Conservation (phyloP, 2,329 filamentous ascomycete species). For the Phyllosticta ampelicida region DNA sequence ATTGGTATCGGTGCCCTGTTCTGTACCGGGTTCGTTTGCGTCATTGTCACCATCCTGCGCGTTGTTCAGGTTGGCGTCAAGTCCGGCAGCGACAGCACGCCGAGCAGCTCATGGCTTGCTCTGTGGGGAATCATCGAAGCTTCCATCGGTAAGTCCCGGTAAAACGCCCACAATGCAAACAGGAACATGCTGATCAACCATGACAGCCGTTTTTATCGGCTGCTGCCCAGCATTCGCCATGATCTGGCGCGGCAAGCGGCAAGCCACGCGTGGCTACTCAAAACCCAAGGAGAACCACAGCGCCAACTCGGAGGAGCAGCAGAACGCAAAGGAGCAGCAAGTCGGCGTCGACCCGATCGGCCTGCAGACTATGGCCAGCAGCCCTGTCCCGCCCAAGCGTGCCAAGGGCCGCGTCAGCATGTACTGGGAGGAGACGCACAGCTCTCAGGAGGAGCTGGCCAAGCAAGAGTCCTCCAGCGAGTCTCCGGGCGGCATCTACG, state of each 20-base stretch:
- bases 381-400: neutral
- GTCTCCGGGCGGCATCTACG: neutral
- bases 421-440: slow-evolving; percentile 4
- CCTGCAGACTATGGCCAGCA: neutral
- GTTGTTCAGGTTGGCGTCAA: slow-evolving; percentile 24
- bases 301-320: neutral
- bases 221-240: slow-evolving; percentile 17
- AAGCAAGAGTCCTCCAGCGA: neutral
- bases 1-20: slow-evolving; percentile 22
- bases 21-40: slow-evolving; percentile 19
- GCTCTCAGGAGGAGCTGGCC: slow-evolving; percentile 3
- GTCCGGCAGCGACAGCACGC: slow-evolving; percentile 18
- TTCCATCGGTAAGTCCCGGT: slow-evolving; percentile 22
- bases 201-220: slow-evolving; percentile 18
- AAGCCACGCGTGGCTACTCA: slow-evolving; percentile 14
- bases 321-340: neutral
- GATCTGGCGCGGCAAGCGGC: slow-evolving; percentile 12
- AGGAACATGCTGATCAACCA: neutral
- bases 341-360: neutral
- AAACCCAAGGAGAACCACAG: slow-evolving; percentile 4
- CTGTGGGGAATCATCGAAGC: slow-evolving; percentile 29
- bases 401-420: neutral
- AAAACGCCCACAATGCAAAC: neutral
- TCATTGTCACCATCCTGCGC: slow-evolving; percentile 19
- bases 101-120: slow-evolving; percentile 26